Evolutionary conservation across 139 green algal genomes (phyloP).

Genomic region (Closterium sp.): DNA sequence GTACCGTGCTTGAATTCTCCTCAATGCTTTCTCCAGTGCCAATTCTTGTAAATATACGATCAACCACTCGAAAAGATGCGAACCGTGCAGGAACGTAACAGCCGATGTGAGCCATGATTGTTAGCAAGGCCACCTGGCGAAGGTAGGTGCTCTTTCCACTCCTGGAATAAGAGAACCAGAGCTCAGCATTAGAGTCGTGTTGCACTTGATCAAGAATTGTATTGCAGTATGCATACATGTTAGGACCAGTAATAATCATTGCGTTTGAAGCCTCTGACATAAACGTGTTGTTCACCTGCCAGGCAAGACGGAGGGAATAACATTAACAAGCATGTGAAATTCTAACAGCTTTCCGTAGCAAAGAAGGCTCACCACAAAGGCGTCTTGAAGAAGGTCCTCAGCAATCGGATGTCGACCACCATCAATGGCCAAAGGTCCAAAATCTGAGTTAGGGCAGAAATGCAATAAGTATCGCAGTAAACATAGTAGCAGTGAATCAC

Average conservation of each 20-base stretch:
- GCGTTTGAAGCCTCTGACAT: constrained; percentile 39
- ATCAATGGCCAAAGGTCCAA: constrained; percentile 53
- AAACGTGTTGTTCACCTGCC: constrained; percentile 51
- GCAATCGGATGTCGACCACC: constrained; percentile 75
- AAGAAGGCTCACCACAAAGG: constrained; percentile 34
- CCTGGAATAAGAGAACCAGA: constrained; percentile 27
- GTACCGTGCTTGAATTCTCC: constrained; percentile 43
- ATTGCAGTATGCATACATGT: constrained; percentile 71
- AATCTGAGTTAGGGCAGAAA: background rate
- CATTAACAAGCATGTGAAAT: background rate
- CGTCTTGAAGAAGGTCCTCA: constrained; percentile 59
- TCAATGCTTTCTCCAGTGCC: constrained; percentile 81
- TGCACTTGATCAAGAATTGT: background rate
- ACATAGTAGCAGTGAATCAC: background rate
- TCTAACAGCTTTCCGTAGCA: background rate
- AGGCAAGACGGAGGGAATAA: background rate
- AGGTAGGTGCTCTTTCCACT: constrained; percentile 60
- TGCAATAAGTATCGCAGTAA: background rate
- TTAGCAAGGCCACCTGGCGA: constrained; percentile 68
- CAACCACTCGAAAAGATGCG: constrained; percentile 66
- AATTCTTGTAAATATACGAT: constrained; percentile 85
- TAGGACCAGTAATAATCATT: constrained; percentile 77
- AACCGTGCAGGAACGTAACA: constrained; percentile 78
- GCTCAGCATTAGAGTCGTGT: background rate
- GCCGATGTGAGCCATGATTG: constrained; percentile 88